Evolutionary conservation across 169 alveolate genomes (phyloP), one percentile per base, ranked within the genome.

Genomic region (Cryptosporidium bovis): DNA sequence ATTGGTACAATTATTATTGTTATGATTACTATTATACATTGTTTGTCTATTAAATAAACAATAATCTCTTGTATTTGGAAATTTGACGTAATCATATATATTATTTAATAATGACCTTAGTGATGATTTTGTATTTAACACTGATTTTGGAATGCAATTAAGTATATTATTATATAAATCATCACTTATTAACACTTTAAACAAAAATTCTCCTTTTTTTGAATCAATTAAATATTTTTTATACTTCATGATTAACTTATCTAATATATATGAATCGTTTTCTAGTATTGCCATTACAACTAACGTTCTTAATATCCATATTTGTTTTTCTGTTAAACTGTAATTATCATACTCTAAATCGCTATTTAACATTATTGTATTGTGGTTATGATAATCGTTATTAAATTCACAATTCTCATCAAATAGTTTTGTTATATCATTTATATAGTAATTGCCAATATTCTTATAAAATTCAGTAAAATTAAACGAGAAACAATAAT

Each of bases 391-490:
- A 53, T 13, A n/a, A 53, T 53, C 0, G 16, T 48, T 48, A 48
- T 48, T 48, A 13, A 48, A 16, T n/a, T 5, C 4, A 53, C 1
- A 5, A 53, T 53, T 53, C 4, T 53, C 64, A 53, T 13, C 12
- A 53, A 53, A n/a, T 13, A n/a, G 4, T 53, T 53, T 53, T n/a
- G 12, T 7, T n/a, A 53, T 13, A 13, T 53, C 12, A 53, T 13
- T 53, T 20, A 3, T 15, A 24, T 33, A 62, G 6, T 20, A 27
- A 62, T 62, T 7, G 44, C 87, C 65, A 55, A 84, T 62, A n/a
- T 83, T 91, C 65, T 69, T 84, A 68, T 95, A 95, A 83, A 95
- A 93, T 34, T 90, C 58, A 15, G 92, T 93, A 90, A 95, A 95
- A 66, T 93, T 91, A 69, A 95, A 91, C 15, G 93, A 94, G 85